phyloP scores from a whole-genome alignment of 169 alveolate species.

The Cryptosporidium tyzzeri region DNA sequence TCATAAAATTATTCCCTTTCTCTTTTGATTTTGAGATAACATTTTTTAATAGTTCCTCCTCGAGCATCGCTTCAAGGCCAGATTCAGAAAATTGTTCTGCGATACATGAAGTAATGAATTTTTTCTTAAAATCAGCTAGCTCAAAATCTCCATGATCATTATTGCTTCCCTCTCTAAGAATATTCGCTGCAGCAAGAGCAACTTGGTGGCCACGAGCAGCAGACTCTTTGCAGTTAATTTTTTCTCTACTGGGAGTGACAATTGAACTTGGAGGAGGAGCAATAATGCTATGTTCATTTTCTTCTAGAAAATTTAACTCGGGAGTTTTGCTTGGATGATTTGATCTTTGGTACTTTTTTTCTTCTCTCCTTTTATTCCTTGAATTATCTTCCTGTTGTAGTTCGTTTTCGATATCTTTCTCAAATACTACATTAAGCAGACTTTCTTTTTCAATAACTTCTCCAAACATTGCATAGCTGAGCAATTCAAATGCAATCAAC shows the following conservation, averaged over 20 bases:
- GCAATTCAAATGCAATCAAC: constrained; percentile 82
- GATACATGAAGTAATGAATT: constrained; percentile 23
- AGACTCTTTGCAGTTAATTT: constrained; percentile 21
- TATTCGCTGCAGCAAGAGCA: constrained; percentile 68
- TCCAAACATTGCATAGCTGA: constrained; percentile 86
- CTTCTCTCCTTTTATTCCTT: constrained; percentile 51
- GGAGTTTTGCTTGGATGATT: background rate
- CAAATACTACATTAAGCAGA: background rate
- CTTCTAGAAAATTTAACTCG: constrained; percentile 12
- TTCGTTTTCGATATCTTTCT: background rate
- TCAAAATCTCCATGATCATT: background rate
- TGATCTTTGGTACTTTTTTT: constrained; percentile 37
- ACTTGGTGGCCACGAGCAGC: constrained; percentile 70
- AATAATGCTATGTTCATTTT: constrained; percentile 14
- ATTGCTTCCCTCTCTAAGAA: constrained; percentile 7
- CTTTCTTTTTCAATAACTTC: constrained; percentile 61
- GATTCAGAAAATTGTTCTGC: constrained; percentile 70
- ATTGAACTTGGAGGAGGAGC: constrained; percentile 71
- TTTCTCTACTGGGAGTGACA: constrained; percentile 54
- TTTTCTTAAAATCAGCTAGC: background rate
- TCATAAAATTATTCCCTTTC: background rate
- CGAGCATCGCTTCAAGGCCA: constrained; percentile 61
- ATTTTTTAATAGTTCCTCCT: constrained; percentile 12
- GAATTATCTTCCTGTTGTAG: background rate
- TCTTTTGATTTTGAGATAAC: constrained; percentile 13